A percentile compares a stretch with the other conserved stretches of the same genome.
phyloP scores from a whole-genome alignment of 2,329 filamentous ascomycete species.

The Ceratocystis albifundus region DNA sequence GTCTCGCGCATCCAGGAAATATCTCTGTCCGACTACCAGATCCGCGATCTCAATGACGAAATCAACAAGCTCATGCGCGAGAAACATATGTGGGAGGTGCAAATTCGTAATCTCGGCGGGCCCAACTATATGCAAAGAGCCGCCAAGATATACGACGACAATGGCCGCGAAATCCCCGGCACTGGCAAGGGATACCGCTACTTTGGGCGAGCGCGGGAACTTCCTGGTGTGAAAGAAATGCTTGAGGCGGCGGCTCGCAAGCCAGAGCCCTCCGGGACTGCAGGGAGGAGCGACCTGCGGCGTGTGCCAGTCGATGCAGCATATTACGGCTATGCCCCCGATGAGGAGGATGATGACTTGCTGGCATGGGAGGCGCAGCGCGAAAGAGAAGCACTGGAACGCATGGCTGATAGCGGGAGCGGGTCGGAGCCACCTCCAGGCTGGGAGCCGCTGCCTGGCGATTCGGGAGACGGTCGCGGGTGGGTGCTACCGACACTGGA shows the following conservation, averaged over 20 bases:
- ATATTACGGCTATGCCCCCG: slow-evolving; percentile 90
- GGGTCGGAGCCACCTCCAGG: slow-evolving; percentile 35
- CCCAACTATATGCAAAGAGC: slow-evolving; percentile 86
- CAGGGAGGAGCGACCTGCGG: slow-evolving; percentile 56
- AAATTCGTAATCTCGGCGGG: slow-evolving; percentile 89
- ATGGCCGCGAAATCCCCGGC: slow-evolving; percentile 56
- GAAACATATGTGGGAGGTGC: slow-evolving; percentile 98
- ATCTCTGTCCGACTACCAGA: slow-evolving; percentile 88
- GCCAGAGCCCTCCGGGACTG: slow-evolving; percentile 45
- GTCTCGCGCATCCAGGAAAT: slow-evolving; percentile 90
- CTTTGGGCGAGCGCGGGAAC: slow-evolving; percentile 77
- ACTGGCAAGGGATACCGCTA: slow-evolving; percentile 88
- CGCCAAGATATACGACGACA: slow-evolving; percentile 60
- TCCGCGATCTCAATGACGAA: slow-evolving; percentile 95
- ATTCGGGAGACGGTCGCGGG: slow-evolving; percentile 65
- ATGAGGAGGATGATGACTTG: slow-evolving; percentile 77
- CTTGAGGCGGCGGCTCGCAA: slow-evolving; percentile 65
- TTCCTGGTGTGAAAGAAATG: slow-evolving; percentile 92
- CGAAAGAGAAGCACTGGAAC: slow-evolving; percentile 68
- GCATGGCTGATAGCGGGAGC: slow-evolving; percentile 41
- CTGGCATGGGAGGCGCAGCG: slow-evolving; percentile 70
- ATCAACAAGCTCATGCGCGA: slow-evolving; percentile 99
- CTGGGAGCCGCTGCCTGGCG: slow-evolving; percentile 81
- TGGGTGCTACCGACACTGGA: slow-evolving; percentile 81
- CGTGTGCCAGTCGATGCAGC: slow-evolving; percentile 64